These are phyloP conservation scores for Nakataea oryzae DNA, from an alignment of 2,329 filamentous ascomycete species.

Conservation along the genomic window DNA sequence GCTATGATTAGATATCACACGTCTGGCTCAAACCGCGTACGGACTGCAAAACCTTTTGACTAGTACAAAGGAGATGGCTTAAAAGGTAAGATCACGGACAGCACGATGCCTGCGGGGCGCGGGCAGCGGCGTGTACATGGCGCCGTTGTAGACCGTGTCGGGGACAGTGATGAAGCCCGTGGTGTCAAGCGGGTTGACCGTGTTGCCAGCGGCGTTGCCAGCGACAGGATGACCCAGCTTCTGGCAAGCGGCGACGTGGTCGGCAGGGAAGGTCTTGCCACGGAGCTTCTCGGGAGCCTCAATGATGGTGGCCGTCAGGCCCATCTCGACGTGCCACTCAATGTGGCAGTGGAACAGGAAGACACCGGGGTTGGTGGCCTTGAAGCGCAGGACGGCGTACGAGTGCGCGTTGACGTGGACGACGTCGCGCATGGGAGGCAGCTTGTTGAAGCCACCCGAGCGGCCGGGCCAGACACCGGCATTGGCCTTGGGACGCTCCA, in stretches of 20 bases:
- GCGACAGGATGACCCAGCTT: constrained; percentile 32
- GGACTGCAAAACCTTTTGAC: neutral
- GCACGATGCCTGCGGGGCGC: neutral
- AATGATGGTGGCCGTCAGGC: constrained; percentile 42
- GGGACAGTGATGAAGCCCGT: constrained; percentile 37
- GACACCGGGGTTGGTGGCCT: constrained; percentile 40
- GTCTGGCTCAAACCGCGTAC: neutral
- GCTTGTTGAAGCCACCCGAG: constrained; percentile 15
- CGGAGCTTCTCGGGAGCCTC: constrained; percentile 48
- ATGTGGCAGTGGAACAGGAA: constrained; percentile 51
- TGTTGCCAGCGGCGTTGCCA: constrained; percentile 63
- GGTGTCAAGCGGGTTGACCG: constrained; percentile 40
- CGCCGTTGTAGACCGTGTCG: constrained; percentile 36
- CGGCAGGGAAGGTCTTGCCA: constrained; percentile 41
- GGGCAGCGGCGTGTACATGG: neutral
- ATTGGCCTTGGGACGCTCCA: constrained; percentile 26
- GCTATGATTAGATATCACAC: neutral
- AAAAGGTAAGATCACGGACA: constrained; percentile 14
- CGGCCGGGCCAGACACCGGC: constrained; percentile 24
- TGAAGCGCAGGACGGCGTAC: constrained; percentile 40
- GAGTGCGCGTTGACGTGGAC: constrained; percentile 27
- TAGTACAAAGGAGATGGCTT: neutral
- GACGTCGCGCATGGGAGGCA: constrained; percentile 25
- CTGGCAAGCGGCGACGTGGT: constrained; percentile 40
- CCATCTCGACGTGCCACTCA: constrained; percentile 51